Percentiles rank a stretch among this genome's conserved stretches.
Conservation (phyloP, 768 basidiomycete genomes). For the Lactarius evosmus region DNA sequence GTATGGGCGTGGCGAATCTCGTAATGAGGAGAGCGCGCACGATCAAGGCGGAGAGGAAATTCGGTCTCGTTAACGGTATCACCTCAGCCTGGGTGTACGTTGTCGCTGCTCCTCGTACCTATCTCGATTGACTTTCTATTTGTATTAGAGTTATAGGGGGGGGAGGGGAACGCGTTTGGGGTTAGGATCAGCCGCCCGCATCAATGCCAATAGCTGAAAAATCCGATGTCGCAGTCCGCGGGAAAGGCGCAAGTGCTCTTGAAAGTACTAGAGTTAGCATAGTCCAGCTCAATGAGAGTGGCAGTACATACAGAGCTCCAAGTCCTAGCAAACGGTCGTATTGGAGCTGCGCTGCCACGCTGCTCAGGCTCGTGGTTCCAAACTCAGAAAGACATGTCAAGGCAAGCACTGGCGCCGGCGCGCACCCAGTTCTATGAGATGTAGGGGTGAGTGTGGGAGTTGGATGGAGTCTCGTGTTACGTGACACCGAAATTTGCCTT, state of each 20-base stretch:
- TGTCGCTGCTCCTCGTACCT: not conserved
- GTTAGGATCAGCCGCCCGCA: not conserved
- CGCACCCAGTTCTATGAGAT: not conserved
- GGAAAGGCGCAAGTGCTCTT: not conserved
- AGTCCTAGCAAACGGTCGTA: not conserved
- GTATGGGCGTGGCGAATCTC: not conserved
- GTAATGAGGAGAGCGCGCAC: not conserved
- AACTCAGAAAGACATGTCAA: not conserved
- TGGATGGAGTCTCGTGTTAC: not conserved
- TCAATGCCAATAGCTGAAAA: not conserved
- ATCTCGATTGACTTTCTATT: not conserved
- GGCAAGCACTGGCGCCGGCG: not conserved
- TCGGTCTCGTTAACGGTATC: not conserved
- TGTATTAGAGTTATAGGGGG: not conserved
- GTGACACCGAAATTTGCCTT: conserved; percentile 2
- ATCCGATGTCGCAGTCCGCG: not conserved
- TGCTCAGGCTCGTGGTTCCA: too few relatives aligned
- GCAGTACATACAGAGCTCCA: not conserved
- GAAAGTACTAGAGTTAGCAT: not conserved
- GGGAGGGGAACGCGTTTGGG: not conserved
- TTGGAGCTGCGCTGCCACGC: not conserved
- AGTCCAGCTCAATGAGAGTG: not conserved
- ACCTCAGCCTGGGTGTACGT: not conserved
- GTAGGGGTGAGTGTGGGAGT: not conserved
- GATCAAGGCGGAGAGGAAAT: not conserved